phyloP scores from a whole-genome alignment of 306 rosid species.

The Corylus heterophylla region DNA sequence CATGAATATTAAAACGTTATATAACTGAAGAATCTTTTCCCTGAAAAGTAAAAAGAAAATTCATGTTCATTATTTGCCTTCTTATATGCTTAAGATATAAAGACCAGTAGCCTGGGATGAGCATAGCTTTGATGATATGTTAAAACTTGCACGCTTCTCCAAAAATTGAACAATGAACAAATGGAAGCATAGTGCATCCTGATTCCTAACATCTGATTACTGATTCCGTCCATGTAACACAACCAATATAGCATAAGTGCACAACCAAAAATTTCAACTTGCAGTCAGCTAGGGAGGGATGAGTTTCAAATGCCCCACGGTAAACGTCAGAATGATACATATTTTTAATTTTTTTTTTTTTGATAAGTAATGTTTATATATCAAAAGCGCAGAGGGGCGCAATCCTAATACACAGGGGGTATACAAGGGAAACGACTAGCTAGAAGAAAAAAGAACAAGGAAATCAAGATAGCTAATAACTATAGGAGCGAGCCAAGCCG shows the following conservation, averaged over 20 bases:
- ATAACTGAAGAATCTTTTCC: background rate
- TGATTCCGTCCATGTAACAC: background rate
- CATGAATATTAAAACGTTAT: background rate
- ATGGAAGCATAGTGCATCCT: background rate
- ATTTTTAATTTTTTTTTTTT: background rate
- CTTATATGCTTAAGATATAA: background rate
- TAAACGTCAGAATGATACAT: background rate
- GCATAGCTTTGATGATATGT: background rate
- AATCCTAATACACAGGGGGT: too few relatives aligned
- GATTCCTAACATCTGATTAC: background rate
- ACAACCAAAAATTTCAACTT: background rate
- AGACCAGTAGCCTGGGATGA: background rate
- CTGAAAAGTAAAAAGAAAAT: background rate
- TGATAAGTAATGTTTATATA: too few relatives aligned
- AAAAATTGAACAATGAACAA: background rate
- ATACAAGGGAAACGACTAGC: too few relatives aligned
- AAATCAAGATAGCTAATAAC: too few relatives aligned
- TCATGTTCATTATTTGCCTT: background rate
- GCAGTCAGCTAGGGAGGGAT: background rate
- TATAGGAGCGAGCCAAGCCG: too few relatives aligned
- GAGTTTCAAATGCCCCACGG: background rate
- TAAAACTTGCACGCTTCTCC: background rate
- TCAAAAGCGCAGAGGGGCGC: too few relatives aligned
- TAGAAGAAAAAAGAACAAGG: too few relatives aligned
- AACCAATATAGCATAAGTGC: background rate